These are phyloP conservation scores for Bondarzewia mesenterica DNA, from an alignment of 1,284 basidiomycete species.

Conservation along the genomic window DNA sequence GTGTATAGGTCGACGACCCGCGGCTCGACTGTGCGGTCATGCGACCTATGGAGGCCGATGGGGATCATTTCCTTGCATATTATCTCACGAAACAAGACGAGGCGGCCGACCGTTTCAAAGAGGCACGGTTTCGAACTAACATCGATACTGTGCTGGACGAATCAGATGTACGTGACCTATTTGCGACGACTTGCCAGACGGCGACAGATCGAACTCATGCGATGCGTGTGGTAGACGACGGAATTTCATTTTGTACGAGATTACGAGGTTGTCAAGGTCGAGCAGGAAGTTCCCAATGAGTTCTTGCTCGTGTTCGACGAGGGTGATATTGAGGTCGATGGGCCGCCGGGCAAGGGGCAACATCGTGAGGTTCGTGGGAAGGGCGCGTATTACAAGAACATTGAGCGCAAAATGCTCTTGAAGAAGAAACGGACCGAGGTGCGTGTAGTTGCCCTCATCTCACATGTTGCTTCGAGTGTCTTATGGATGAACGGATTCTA, in stretches of 20 bases:
- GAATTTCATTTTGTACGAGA: slow-evolving; percentile 71
- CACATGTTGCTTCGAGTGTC: not conserved
- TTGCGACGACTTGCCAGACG: too few species aligned
- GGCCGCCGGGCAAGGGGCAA: slow-evolving; percentile 2
- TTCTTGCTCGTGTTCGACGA: slow-evolving; percentile 72
- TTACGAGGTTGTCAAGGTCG: slow-evolving; percentile 78
- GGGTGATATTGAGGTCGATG: slow-evolving; percentile 33
- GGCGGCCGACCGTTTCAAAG: slow-evolving; percentile 51
- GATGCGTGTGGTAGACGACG: slow-evolving; percentile 37
- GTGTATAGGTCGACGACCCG: slow-evolving; percentile 55
- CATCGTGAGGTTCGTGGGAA: slow-evolving; percentile 21
- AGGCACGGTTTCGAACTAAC: slow-evolving; percentile 23
- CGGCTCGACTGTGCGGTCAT: slow-evolving; percentile 80
- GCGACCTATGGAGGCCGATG: slow-evolving; percentile 79
- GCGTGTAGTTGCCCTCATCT: slow-evolving; percentile 17
- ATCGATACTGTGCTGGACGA: slow-evolving; percentile 27
- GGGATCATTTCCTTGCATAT: slow-evolving; percentile 84
- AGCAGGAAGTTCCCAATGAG: slow-evolving; percentile 79
- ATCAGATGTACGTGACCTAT: slow-evolving; percentile 41
- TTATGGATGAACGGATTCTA: slow-evolving; percentile 1
- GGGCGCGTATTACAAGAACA: slow-evolving; percentile 83
- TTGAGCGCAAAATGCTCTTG: slow-evolving; percentile 77
- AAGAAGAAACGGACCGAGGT: slow-evolving; percentile 82
- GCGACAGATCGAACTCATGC: too few species aligned
- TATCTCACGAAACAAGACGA: slow-evolving; percentile 80